Conservation (phyloP, 1,284 basidiomycete species). For the Afroboletus lepidellus region DNA sequence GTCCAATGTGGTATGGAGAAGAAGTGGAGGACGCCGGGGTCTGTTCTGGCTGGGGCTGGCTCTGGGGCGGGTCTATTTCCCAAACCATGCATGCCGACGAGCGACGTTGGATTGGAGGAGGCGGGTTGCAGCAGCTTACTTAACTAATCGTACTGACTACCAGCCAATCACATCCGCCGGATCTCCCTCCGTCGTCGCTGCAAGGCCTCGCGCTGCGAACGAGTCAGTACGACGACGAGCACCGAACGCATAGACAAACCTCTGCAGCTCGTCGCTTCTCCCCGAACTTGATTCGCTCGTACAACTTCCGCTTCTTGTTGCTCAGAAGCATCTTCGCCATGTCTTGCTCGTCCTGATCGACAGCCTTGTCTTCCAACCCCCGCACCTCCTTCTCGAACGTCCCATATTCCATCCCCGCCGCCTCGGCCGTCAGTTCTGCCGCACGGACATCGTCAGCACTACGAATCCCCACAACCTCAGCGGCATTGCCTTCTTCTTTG, state of each 20-base stretch:
- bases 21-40: conserved; percentile 46
- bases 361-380: conserved; percentile 45
- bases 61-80: conserved; percentile 23
- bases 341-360: conserved; percentile 65
- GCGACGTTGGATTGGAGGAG: neutral
- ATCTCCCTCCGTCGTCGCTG: conserved; percentile 60
- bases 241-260: conserved; percentile 48
- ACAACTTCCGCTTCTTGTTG: conserved; percentile 94
- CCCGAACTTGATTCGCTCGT: conserved; percentile 92
- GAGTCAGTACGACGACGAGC: conserved; percentile 8
- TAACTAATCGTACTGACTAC: conserved; percentile 17
- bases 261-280: conserved; percentile 79
- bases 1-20: conserved; percentile 67
- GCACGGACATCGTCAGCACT: conserved; percentile 75
- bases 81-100: conserved; percentile 37
- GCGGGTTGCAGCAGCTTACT: conserved; percentile 10
- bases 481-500: conserved; percentile 37
- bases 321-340: conserved; percentile 99
- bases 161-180: neutral
- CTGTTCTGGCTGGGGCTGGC: too few species aligned
- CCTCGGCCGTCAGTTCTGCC: conserved; percentile 93
- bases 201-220: conserved; percentile 54
- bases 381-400: conserved; percentile 80
- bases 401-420: conserved; percentile 81
- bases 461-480: conserved; percentile 44